Percentiles rank a stretch among this genome's conserved stretches.
Conservation (phyloP, 345 rosid genomes). For the Gossypium arboreum region DNA sequence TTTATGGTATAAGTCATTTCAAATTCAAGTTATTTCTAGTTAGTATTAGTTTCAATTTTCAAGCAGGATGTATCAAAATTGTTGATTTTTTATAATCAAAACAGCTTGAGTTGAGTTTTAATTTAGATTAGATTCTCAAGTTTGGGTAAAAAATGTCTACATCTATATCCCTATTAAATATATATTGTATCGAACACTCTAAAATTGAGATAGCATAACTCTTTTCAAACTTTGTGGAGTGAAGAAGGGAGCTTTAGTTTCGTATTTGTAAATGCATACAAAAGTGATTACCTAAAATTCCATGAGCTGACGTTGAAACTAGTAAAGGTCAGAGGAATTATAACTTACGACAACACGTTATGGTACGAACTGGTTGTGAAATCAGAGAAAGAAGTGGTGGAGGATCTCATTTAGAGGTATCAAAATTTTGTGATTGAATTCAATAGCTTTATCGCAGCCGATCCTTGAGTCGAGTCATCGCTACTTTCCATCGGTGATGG, state of each 20-base stretch:
- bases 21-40: too few species aligned
- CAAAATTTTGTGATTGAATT: neutral
- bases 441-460: neutral
- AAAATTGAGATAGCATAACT: too few species aligned
- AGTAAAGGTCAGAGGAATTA: constrained; percentile 1
- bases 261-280: neutral
- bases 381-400: neutral
- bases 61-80: too few species aligned
- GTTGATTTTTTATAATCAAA: too few species aligned
- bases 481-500: neutral
- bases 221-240: neutral
- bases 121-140: too few species aligned
- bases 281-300: neutral
- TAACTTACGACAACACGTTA: constrained; percentile 1
- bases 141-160: too few species aligned
- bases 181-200: neutral
- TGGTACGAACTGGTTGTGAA: neutral
- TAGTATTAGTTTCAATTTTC: too few species aligned
- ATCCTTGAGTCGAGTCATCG: neutral
- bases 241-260: constrained; percentile 1
- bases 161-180: neutral
- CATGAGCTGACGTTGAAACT: neutral
- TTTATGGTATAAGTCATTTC: too few species aligned
- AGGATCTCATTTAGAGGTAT: neutral
- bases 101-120: too few species aligned